Evolutionary conservation across 306 rosid species (phyloP).

Genomic region (Benincasa hispida): DNA sequence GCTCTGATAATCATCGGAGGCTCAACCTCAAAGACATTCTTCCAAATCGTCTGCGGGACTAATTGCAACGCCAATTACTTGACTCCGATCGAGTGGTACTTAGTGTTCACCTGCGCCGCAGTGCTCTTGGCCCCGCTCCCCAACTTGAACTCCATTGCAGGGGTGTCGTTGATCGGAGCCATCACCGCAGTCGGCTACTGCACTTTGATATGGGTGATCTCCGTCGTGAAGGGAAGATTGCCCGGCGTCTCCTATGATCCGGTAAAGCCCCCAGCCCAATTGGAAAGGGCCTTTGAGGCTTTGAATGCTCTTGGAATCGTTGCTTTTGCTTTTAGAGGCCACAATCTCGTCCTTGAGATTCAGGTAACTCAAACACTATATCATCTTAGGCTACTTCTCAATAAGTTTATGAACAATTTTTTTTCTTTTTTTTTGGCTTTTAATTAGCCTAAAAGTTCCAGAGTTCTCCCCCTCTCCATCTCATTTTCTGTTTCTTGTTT

Average conservation of each 20-base stretch:
- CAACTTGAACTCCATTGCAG: slow-evolving; percentile 41
- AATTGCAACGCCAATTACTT: slow-evolving; percentile 18
- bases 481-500: too few species aligned
- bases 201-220: slow-evolving; percentile 28
- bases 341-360: slow-evolving; percentile 43
- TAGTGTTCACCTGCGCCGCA: slow-evolving; percentile 29
- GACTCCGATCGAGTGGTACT: slow-evolving; percentile 33
- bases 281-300: slow-evolving; percentile 18
- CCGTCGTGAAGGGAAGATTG: slow-evolving; percentile 26
- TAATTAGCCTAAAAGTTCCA: too few species aligned
- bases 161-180: slow-evolving; percentile 36
- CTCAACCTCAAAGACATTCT: slow-evolving; percentile 17
- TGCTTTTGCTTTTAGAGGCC: slow-evolving; percentile 51
- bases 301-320: slow-evolving; percentile 38
- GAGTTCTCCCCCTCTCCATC: too few species aligned
- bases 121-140: slow-evolving; percentile 37
- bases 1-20: slow-evolving; percentile 35
- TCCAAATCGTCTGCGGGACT: slow-evolving; percentile 22
- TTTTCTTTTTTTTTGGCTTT: too few species aligned
- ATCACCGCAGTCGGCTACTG: slow-evolving; percentile 31
- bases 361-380: slow-evolving; percentile 19
- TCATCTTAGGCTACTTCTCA: too few species aligned
- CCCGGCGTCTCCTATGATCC: slow-evolving; percentile 27
- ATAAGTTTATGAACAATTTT: too few species aligned
- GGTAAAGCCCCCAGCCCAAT: not conserved